Evolutionary conservation across 805 yeast species (phyloP).

Genomic region (Pichia eremophila): DNA sequence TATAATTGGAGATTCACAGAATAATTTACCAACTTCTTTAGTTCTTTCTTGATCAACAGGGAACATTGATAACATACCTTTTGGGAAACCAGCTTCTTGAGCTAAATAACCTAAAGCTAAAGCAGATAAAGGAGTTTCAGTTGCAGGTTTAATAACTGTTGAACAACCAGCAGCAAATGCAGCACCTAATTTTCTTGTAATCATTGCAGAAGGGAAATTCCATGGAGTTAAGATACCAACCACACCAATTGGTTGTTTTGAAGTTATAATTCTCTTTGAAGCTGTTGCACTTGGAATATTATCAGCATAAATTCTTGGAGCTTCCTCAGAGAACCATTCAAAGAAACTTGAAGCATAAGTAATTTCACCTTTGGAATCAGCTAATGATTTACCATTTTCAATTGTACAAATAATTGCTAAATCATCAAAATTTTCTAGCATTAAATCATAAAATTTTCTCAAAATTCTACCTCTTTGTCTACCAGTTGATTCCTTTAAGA

Average conservation of each 20-base stretch:
- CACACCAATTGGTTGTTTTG: conserved; percentile 71
- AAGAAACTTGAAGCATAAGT: conserved; percentile 54
- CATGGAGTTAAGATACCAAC: conserved; percentile 82
- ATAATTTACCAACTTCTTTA: conserved; percentile 65
- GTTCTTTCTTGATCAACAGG: conserved; percentile 67
- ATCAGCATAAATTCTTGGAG: conserved; percentile 60
- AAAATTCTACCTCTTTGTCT: conserved; percentile 45
- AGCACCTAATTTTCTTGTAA: conserved; percentile 74
- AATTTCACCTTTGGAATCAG: conserved; percentile 60
- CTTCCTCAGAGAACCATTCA: conserved; percentile 81
- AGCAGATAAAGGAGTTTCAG: conserved; percentile 75
- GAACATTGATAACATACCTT: conserved; percentile 78
- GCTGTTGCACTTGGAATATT: conserved; percentile 53
- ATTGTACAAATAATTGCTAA: conserved; percentile 61
- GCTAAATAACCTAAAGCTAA: conserved; percentile 60
- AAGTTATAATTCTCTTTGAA: conserved; percentile 53
- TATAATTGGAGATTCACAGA: conserved; percentile 67
- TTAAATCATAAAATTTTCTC: conserved; percentile 55
- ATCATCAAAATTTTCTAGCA: conserved; percentile 54
- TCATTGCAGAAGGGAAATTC: conserved; percentile 78
- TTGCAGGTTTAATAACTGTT: conserved; percentile 65
- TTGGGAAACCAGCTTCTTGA: conserved; percentile 80
- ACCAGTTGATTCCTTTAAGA: conserved; percentile 55
- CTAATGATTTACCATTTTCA: conserved; percentile 71
- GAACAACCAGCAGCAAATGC: conserved; percentile 74